Evolutionary conservation across 805 yeast genomes (phyloP), one percentile per base, ranked within the genome.

Genomic region (Starmerella powellii): DNA sequence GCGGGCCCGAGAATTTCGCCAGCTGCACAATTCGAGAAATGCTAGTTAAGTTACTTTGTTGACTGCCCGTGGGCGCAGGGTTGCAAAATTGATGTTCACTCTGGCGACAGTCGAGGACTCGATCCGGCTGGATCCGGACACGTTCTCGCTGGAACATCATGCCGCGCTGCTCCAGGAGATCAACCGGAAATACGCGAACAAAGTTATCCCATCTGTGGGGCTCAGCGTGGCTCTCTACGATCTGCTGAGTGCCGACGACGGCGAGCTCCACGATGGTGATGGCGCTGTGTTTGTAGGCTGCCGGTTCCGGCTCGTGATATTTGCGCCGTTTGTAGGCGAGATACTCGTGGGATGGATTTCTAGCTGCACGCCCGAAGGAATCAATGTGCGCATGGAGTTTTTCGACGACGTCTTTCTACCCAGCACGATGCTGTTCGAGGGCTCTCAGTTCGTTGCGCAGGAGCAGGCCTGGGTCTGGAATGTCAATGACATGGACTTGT

Each of bases 381-480:
- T 91, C 47, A 80, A 83, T 58, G 67, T 83, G 30, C 74, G 78
- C 48, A 70, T 85, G 70, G 94, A 81, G 48, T 81, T 91, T 60
- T 91, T 91, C 58, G 86, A 86, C 59, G 96, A 91, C 60, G 77
- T 91, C 10, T 83, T 84, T 60, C 80, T 91, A 46, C 97, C 97
- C 6, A 78, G 78, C 52, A 68, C 76, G 40, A 71, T 80, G 66
- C 62, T 91, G 34, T 91, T 91, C 58, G 95, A 87, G 56, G 72
- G 73, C 28, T 75, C 85, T 58, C 71, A 65, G 46, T 84, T 71
- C 66, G 53, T 61, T 2, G 58, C 80, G 1, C 76, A 71, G 32
- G 98, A 91, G 49, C 83, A 80, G 57, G 95, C 95, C 11, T 91
- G 98, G 98, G 78, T 87, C 32, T 91, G 98, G 98, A 73, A 75